Conservation (phyloP, 2,329 filamentous ascomycete species). For the Colletotrichum viniferum region DNA sequence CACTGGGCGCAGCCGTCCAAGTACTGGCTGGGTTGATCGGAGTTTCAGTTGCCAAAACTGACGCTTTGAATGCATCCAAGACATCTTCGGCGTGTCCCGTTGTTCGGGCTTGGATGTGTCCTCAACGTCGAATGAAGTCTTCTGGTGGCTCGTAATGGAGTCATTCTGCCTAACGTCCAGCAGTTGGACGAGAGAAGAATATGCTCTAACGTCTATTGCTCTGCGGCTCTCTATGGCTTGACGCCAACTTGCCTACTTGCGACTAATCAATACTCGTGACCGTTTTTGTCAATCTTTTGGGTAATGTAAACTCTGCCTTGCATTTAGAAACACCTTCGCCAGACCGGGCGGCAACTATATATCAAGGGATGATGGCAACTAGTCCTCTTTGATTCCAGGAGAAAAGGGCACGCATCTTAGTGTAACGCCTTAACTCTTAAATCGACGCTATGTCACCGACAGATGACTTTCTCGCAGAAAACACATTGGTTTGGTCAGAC, state of each 20-base stretch:
- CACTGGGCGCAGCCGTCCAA: conserved; percentile 10
- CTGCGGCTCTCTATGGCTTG: neutral
- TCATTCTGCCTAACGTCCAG: neutral
- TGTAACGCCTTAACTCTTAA: neutral
- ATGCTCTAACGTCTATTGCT: neutral
- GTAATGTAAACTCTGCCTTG: neutral
- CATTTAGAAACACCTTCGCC: neutral
- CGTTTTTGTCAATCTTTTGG: neutral
- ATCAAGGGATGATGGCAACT: neutral
- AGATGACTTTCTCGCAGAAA: neutral
- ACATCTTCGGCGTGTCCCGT: neutral
- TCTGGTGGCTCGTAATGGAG: neutral
- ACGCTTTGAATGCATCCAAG: conserved; percentile 13
- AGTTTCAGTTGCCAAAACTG: conserved; percentile 12
- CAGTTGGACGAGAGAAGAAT: neutral
- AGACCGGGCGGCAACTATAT: neutral
- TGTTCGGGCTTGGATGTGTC: neutral
- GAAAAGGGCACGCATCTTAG: neutral
- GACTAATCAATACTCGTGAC: neutral
- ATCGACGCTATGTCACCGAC: neutral
- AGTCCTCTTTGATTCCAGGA: neutral
- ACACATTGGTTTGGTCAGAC: neutral
- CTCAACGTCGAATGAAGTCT: neutral
- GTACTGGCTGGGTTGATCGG: neutral
- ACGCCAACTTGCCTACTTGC: neutral